These are phyloP conservation scores for Chalaropsis ovoidea DNA, from an alignment of 2,329 filamentous ascomycete species.

Conservation along the genomic window DNA sequence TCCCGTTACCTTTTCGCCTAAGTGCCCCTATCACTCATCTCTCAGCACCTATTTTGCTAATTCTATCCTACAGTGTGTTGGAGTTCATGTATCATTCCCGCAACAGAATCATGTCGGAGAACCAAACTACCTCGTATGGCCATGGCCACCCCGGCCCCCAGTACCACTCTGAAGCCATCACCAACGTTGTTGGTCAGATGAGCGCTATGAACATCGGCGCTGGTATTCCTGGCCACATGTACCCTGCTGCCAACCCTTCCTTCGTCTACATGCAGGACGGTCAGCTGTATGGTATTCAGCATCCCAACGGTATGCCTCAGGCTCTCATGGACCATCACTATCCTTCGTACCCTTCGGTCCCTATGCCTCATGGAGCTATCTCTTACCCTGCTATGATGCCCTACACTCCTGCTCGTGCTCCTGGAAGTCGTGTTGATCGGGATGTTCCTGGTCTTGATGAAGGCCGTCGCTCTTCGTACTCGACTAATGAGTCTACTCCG, in stretches of 20 bases:
- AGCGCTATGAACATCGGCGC: conserved; percentile 33
- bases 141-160: conserved; percentile 12
- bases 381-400: conserved; percentile 38
- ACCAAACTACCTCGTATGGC: conserved; percentile 15
- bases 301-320: conserved; percentile 18
- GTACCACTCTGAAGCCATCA: conserved; percentile 19
- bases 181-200: conserved; percentile 25
- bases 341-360: conserved; percentile 27
- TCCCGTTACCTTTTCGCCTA: background rate
- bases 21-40: background rate
- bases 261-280: conserved; percentile 33
- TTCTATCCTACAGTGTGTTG: background rate
- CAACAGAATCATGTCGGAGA: conserved; percentile 13
- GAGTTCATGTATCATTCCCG: conserved; percentile 16
- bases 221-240: conserved; percentile 19
- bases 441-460: conserved; percentile 53
- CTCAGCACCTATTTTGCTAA: background rate
- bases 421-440: conserved; percentile 39
- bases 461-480: conserved; percentile 53
- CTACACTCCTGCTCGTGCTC: conserved; percentile 46
- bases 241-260: conserved; percentile 21
- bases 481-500: conserved; percentile 55
- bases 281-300: conserved; percentile 33
- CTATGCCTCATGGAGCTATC: conserved; percentile 31
- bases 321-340: conserved; percentile 17